Evolutionary conservation across 2,329 filamentous ascomycete genomes (phyloP), one percentile per base, ranked within the genome.

Genomic region (Claviceps pazoutovae): DNA sequence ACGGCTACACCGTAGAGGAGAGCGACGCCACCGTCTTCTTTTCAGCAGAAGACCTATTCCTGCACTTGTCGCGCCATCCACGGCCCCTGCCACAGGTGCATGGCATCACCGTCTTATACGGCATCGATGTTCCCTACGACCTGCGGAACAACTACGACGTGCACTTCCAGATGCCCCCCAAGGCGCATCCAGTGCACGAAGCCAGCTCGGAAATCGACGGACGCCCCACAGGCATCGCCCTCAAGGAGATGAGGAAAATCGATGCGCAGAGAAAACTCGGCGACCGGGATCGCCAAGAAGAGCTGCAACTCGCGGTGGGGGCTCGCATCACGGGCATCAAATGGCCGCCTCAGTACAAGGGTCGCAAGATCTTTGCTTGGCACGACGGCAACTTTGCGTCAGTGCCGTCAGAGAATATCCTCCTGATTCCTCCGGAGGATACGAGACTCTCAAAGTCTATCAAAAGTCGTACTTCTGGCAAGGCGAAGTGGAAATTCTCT

Each of bases 11-110:
- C 0, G 60, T 71, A 2, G 74, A 79, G 48, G 69, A 74, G 51
- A 75, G 74, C 56, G 77, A 80, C 46, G 72, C 76, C 2, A 80
- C 77, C 0, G 73, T 80, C 13, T 80, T 80, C 61, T 75, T 77
- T 60, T 72, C 63, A 43, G 72, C 75, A 49, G 71, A 70, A 52
- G 68, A 75, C 46, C 67, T 80, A 3, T 78, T 79, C 52, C 61
- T 67, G 14, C 77, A 80, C 58, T 63, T 80, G 49, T 67, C 74
- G 3, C 71, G 75, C 2, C 77, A 80, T 56, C 68, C 74, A 0
- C 72, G 74, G 0, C 77, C 77, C 0, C 62, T 80, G 0, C 76
- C 77, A 1, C 55, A 64, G 0, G 67, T 80, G 0, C 60, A 68
- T 0, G 76, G 75, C 1, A 53, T 80, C 17, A 70, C 66, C 0